Percentiles rank a stretch among this genome's conserved stretches.
phyloP scores from a whole-genome alignment of 495 filamentous ascomycete genomes.

The Talaromyces trachyspermus region DNA sequence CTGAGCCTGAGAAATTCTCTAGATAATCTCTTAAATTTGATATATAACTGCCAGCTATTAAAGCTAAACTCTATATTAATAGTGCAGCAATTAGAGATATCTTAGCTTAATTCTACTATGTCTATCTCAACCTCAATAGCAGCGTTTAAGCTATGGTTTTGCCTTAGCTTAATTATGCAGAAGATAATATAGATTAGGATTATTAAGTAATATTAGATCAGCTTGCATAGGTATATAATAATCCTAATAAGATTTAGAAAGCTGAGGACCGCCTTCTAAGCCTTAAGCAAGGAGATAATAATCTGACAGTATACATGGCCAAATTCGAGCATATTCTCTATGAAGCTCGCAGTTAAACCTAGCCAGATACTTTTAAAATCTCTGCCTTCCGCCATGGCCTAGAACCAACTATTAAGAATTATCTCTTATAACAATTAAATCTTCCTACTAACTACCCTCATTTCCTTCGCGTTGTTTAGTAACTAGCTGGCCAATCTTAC shows the following conservation, averaged over 20 bases:
- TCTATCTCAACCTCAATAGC: too few relatives aligned
- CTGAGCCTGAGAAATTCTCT: background rate
- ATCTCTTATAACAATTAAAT: background rate
- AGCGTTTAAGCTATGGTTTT: background rate
- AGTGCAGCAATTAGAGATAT: background rate
- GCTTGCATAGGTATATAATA: background rate
- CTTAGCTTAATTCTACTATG: background rate
- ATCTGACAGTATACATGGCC: background rate
- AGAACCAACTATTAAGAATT: background rate
- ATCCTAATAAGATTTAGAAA: background rate
- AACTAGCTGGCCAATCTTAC: background rate
- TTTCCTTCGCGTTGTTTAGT: background rate
- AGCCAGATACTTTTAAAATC: constrained; percentile 1
- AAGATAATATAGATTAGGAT: background rate
- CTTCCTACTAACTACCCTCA: background rate
- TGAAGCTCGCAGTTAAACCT: background rate
- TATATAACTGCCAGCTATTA: background rate
- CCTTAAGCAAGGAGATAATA: constrained; percentile 1
- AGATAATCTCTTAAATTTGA: background rate
- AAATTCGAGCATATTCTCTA: constrained; percentile 6
- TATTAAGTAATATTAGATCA: background rate
- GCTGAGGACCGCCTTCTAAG: constrained; percentile 1
- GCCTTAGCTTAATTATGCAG: background rate
- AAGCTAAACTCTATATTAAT: background rate
- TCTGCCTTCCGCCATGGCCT: background rate